Evolutionary conservation across 1,139 yeast species (phyloP), one percentile per base, ranked within the genome.

Genomic region (Saccharomyces hybrid): DNA sequence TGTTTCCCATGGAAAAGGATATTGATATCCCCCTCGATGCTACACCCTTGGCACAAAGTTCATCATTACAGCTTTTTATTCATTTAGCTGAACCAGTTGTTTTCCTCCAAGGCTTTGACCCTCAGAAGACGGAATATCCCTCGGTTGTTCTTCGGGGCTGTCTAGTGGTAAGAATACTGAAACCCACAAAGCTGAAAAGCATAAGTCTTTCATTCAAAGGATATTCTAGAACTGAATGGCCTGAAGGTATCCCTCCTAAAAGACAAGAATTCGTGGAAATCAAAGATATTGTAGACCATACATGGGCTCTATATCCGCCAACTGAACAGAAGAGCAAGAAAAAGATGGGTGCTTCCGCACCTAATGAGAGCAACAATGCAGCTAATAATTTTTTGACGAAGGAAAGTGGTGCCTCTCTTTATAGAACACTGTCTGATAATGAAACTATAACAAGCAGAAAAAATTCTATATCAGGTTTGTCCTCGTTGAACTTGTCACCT

Each of bases 221-320:
- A 1, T 69, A 73, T 1, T 81, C 88, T 48, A 76, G 88, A 59
- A 93, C 99, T 0, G 97, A 93, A 60, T 93, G 99, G 98, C 99
- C 98, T 2, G 99, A 93, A 65, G 99, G 97, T 1, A 90, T 91
- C 28, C 99, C 99, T 0, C 97, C 98, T 0, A 88, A 87, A 67
- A 82, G 83, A 63, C 75, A 76, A 27, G 85, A 82, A 26, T 83
- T 81, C 58, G 69, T 71, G 31, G 99, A 93, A 65, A 69, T 78
- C 27, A 81, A 79, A 58, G 87, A 82, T 56, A 69, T 91, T 13
- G 78, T 88, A 38, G 79, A 81, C 54, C 98, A 93, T 67, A 83
- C 88, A 4, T 93, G 99, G 99, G 95, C 96, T 1, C 90, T 93
- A 68, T 93, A 83, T 74, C 80, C 81, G 27, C 7, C 55, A 55